Percentiles rank a stretch among this genome's conserved stretches.
phyloP scores from a whole-genome alignment of 208 protist species.

The Leishmania arabica region DNA sequence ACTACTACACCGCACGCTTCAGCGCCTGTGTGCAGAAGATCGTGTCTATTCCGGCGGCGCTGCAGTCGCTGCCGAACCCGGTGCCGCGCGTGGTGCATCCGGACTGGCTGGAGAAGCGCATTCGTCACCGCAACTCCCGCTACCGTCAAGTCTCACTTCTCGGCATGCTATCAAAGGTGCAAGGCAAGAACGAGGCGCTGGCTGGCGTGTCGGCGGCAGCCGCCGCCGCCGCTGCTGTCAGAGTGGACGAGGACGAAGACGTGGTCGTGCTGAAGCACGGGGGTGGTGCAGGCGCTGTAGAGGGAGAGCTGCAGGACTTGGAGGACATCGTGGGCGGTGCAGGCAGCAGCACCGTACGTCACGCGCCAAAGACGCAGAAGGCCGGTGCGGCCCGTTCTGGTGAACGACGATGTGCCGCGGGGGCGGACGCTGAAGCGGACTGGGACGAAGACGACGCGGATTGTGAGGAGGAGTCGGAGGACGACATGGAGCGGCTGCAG shows the following conservation, averaged over 20 bases:
- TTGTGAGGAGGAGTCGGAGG: slow-evolving; percentile 37
- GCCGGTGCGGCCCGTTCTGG: background rate
- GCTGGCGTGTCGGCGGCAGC: background rate
- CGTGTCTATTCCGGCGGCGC: slow-evolving; percentile 99
- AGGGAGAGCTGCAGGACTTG: slow-evolving; percentile 39
- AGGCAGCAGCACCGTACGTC: background rate
- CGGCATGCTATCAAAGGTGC: slow-evolving; percentile 52
- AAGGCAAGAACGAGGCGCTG: background rate
- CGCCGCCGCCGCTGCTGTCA: background rate
- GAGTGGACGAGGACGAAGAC: background rate
- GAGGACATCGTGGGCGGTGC: slow-evolving; percentile 52
- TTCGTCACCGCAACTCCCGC: slow-evolving; percentile 83
- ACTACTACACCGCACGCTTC: slow-evolving; percentile 99
- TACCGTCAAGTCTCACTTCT: slow-evolving; percentile 74
- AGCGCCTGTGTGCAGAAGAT: slow-evolving; percentile 99
- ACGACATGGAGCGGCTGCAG: slow-evolving; percentile 49
- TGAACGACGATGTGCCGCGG: background rate
- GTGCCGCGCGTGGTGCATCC: slow-evolving; percentile 97
- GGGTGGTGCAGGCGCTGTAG: background rate
- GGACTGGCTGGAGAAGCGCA: slow-evolving; percentile 96
- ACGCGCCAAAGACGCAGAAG: background rate
- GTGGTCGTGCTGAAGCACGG: background rate
- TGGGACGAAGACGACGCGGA: slow-evolving; percentile 36
- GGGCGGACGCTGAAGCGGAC: slow-evolving; percentile 26
- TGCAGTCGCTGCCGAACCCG: slow-evolving; percentile 97